Conservation (phyloP, 768 basidiomycete genomes). For the Xerocomellus amylosporus region DNA sequence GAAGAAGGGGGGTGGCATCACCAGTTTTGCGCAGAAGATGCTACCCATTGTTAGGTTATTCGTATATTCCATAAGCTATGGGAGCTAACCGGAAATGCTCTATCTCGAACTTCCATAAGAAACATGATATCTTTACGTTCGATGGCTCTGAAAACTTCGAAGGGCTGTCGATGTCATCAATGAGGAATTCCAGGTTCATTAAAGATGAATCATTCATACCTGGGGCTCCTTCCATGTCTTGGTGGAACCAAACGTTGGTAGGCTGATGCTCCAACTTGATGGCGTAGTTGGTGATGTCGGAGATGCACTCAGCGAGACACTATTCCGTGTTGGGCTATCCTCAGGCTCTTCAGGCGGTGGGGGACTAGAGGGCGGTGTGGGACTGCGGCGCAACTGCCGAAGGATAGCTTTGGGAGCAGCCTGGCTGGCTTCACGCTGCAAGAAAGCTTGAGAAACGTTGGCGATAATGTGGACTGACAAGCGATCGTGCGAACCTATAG, state of each 20-base stretch:
- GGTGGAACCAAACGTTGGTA: slow-evolving; percentile 11
- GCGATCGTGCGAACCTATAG: slow-evolving; percentile 45
- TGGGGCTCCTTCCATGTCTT: slow-evolving; percentile 53
- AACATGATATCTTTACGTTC: slow-evolving; percentile 80
- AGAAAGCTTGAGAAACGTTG: slow-evolving; percentile 49
- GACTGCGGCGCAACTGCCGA: slow-evolving; percentile 49
- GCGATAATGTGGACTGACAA: slow-evolving; percentile 13
- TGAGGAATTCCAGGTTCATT: not conserved
- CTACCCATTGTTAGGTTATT: slow-evolving; percentile 33
- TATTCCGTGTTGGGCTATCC: slow-evolving; percentile 8
- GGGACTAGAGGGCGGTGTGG: slow-evolving; percentile 35
- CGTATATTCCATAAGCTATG: not conserved
- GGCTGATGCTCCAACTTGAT: slow-evolving; percentile 13
- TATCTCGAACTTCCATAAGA: slow-evolving; percentile 80
- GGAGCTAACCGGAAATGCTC: slow-evolving; percentile 68
- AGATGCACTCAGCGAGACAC: slow-evolving; percentile 19
- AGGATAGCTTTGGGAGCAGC: slow-evolving; percentile 57
- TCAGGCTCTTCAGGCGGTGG: slow-evolving; percentile 21
- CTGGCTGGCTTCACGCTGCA: slow-evolving; percentile 67
- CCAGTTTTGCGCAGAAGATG: slow-evolving; percentile 83
- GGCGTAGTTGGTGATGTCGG: slow-evolving; percentile 21
- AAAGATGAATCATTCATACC: slow-evolving; percentile 29
- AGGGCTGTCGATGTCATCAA: slow-evolving; percentile 37
- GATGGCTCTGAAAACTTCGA: slow-evolving; percentile 77
- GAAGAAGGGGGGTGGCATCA: slow-evolving; percentile 83